Percentiles rank a stretch among this genome's conserved stretches.
These are phyloP conservation scores for Suhomyces sp. DNA, from an alignment of 805 yeast genomes.

Conservation along the genomic window DNA sequence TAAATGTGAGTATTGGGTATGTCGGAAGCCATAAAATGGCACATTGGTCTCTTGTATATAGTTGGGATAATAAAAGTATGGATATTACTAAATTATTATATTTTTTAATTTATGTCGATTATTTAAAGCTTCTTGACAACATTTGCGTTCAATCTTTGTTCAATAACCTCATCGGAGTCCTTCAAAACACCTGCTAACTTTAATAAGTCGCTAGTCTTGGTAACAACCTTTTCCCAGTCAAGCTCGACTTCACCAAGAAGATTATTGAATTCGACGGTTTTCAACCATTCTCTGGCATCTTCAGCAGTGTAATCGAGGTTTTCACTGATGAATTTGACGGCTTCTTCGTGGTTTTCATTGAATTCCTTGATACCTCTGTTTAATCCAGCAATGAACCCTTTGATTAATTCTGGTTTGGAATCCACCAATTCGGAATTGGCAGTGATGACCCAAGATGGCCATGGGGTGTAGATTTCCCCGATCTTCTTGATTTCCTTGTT, in stretches of 20 bases:
- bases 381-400: slow-evolving; percentile 51
- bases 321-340: slow-evolving; percentile 59
- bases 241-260: slow-evolving; percentile 35
- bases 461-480: slow-evolving; percentile 90
- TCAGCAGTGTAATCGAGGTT: slow-evolving; percentile 73
- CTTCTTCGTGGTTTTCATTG: slow-evolving; percentile 57
- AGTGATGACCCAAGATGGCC: slow-evolving; percentile 93
- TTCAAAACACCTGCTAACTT: slow-evolving; percentile 61
- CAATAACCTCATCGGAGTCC: slow-evolving; percentile 26
- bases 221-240: slow-evolving; percentile 51
- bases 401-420: slow-evolving; percentile 19
- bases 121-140: slow-evolving; percentile 1
- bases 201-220: slow-evolving; percentile 57
- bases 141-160: slow-evolving; percentile 26
- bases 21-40: slow-evolving; percentile 31
- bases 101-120: not conserved
- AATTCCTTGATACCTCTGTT: slow-evolving; percentile 71
- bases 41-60: not conserved
- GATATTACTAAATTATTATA: not conserved
- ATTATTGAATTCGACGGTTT: slow-evolving; percentile 67
- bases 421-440: slow-evolving; percentile 43
- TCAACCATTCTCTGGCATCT: slow-evolving; percentile 81
- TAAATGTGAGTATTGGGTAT: slow-evolving; percentile 70
- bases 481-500: slow-evolving; percentile 73
- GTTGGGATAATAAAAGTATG: too few species aligned